Conservation (phyloP, 73 alveolate genomes). For the Vitrella brassicaformis region DNA sequence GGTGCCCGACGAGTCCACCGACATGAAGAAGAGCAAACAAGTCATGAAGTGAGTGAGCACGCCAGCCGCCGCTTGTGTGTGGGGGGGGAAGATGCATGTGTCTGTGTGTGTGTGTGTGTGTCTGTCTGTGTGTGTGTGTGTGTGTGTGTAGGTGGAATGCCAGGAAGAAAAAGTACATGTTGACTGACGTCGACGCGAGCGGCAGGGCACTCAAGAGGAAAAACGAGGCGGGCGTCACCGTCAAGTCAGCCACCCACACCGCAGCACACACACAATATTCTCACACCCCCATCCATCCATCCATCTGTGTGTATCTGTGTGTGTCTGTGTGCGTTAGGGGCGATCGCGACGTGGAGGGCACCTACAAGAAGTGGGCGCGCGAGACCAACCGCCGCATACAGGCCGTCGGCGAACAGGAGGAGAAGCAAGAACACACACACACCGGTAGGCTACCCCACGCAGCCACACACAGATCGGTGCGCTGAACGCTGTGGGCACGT, state of each 20-base stretch:
- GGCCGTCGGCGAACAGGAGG: constrained; percentile 14
- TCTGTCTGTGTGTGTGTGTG: not conserved
- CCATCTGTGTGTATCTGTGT: not conserved
- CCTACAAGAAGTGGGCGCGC: constrained; percentile 58
- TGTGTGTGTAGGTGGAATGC: not conserved
- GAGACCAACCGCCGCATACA: constrained; percentile 51
- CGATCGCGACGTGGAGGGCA: not conserved
- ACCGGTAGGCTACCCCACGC: not conserved
- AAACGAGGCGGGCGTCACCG: not conserved
- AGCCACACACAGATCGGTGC: not conserved
- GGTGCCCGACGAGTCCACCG: constrained; percentile 30
- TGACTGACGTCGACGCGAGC: not conserved
- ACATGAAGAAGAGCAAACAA: not conserved
- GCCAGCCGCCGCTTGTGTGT: not conserved
- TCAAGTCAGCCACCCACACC: not conserved
- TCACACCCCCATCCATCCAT: not conserved
- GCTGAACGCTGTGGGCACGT: not conserved
- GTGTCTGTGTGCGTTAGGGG: not conserved
- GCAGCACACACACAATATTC: not conserved
- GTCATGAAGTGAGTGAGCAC: not conserved
- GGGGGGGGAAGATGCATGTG: not conserved
- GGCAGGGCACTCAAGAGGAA: not conserved
- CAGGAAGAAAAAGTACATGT: not conserved
- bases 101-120: not conserved
- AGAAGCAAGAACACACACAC: not conserved